phyloP scores from a whole-genome alignment of 2,329 filamentous ascomycete genomes.

The Neurospora crassa region DNA sequence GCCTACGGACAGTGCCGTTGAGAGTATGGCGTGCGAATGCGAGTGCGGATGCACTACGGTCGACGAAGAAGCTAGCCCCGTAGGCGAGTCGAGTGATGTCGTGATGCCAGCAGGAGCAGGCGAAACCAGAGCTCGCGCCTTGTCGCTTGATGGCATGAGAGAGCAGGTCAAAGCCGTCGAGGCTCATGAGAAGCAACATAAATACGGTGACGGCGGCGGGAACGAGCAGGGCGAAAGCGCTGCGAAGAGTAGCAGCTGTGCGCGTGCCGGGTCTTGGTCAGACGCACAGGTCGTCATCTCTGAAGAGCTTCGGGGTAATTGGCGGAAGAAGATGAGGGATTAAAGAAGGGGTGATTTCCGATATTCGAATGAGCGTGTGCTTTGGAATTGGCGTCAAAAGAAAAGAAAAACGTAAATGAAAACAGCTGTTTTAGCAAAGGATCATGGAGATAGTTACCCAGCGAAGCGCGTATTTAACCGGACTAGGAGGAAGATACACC shows the following conservation, averaged over 20 bases:
- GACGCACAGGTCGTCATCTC: background rate
- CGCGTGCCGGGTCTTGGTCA: background rate
- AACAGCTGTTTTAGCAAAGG: background rate
- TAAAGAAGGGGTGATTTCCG: background rate
- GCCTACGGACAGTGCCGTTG: background rate
- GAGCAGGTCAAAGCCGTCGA: background rate
- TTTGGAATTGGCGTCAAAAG: background rate
- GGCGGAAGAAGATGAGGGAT: background rate
- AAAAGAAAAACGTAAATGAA: background rate
- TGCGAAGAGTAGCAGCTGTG: background rate
- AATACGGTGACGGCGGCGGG: background rate
- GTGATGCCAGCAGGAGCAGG: background rate
- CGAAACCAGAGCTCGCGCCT: background rate
- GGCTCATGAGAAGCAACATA: background rate
- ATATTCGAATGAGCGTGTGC: background rate
- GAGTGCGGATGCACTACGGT: background rate
- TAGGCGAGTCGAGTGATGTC: no score
- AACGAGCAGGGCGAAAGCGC: background rate
- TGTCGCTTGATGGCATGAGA: background rate
- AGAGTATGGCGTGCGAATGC: background rate
- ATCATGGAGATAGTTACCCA: background rate
- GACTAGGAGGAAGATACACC: background rate
- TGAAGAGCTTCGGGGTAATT: background rate
- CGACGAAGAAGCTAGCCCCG: background rate
- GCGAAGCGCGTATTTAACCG: background rate